Conservation (phyloP, 345 rosid species). For the Eucalyptus albens region DNA sequence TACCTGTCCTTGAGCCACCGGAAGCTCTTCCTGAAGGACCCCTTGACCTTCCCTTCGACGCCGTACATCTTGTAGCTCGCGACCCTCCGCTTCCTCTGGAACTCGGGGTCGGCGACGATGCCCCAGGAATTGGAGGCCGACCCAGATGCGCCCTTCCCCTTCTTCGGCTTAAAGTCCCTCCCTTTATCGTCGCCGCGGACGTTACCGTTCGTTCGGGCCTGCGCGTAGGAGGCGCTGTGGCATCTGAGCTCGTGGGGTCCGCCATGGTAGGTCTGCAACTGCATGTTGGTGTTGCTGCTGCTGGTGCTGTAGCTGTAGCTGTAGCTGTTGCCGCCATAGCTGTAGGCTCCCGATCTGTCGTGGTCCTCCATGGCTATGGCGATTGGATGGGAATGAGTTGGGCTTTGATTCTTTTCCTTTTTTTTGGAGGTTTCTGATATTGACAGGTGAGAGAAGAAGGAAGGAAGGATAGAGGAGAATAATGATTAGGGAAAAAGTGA, state of each 20-base stretch:
- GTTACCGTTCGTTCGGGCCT: neutral
- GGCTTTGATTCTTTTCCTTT: neutral
- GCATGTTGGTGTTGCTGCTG: constrained; percentile 26
- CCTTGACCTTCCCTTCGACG: constrained; percentile 83
- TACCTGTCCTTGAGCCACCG: constrained; percentile 88
- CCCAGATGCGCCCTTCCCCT: constrained; percentile 28
- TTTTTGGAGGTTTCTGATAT: neutral
- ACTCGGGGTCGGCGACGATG: constrained; percentile 58
- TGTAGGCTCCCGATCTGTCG: constrained; percentile 39
- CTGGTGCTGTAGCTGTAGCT: neutral
- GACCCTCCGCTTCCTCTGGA: constrained; percentile 85
- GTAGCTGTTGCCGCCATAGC: neutral
- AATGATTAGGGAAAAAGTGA: neutral
- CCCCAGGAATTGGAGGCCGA: constrained; percentile 46
- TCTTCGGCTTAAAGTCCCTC: constrained; percentile 30
- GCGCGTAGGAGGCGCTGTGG: neutral
- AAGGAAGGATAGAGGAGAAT: neutral
- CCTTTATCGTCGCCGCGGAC: neutral
- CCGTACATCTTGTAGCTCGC: constrained; percentile 92
- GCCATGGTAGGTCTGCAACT: constrained; percentile 20
- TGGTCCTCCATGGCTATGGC: constrained; percentile 38
- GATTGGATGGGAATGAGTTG: neutral
- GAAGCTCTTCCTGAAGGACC: constrained; percentile 69
- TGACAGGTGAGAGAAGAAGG: neutral
- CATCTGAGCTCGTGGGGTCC: neutral